A percentile compares a stretch with the other conserved stretches of the same genome.
phyloP scores from a whole-genome alignment of 805 yeast species.

The Ogataea angusta region DNA sequence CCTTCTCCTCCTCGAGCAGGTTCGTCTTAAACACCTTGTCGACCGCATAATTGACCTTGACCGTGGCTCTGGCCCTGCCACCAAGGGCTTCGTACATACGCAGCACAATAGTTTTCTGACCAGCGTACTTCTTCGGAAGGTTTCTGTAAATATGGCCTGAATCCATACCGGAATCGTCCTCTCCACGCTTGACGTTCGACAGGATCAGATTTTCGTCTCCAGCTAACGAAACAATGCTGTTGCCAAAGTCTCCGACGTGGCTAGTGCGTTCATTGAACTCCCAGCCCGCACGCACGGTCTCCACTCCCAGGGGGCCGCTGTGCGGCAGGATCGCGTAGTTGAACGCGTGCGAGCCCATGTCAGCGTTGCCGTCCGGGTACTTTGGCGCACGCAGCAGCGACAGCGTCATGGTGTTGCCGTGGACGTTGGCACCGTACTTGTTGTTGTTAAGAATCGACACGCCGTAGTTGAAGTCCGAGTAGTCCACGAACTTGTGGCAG shows the following conservation, averaged over 20 bases:
- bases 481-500: slow-evolving; percentile 90
- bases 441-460: slow-evolving; percentile 78
- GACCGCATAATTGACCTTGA: slow-evolving; percentile 46
- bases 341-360: slow-evolving; percentile 84
- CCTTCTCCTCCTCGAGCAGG: slow-evolving; percentile 53
- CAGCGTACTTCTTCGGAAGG: slow-evolving; percentile 42
- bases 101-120: slow-evolving; percentile 54
- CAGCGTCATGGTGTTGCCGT: slow-evolving; percentile 87
- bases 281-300: slow-evolving; percentile 71
- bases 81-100: slow-evolving; percentile 89
- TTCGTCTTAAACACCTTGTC: slow-evolving; percentile 51
- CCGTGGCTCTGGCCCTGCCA: slow-evolving; percentile 57
- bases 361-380: slow-evolving; percentile 92
- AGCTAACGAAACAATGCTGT: slow-evolving; percentile 26
- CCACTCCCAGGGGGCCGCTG: slow-evolving; percentile 56
- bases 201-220: slow-evolving; percentile 64
- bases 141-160: slow-evolving; percentile 30
- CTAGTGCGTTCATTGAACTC: slow-evolving; percentile 63
- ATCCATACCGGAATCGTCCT: slow-evolving; percentile 55
- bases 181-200: slow-evolving; percentile 82
- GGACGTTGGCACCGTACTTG: slow-evolving; percentile 90
- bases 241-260: slow-evolving; percentile 16
- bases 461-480: slow-evolving; percentile 83
- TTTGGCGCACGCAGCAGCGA: slow-evolving; percentile 88
- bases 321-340: slow-evolving; percentile 87